Evolutionary conservation across 2,329 filamentous ascomycete species (phyloP), one percentile per base, ranked within the genome.

Genomic region (Ascochyta pisi): DNA sequence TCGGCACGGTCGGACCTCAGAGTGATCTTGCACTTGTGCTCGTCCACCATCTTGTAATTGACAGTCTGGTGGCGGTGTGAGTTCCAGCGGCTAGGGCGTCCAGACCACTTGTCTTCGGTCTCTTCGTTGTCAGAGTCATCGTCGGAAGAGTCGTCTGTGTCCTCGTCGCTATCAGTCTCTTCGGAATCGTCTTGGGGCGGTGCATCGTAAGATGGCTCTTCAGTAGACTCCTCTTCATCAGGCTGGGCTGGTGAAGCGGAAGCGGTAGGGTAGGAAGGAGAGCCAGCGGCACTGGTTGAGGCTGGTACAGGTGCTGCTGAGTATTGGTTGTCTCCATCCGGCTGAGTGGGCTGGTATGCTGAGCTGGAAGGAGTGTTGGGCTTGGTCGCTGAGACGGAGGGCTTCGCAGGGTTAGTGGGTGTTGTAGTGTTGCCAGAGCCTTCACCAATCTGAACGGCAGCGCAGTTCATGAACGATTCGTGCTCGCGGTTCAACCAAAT

Each of bases 401-500:
- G 59, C 24, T 54, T 37, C 10, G 62, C 50, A 39, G 54, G 41
- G 37, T 57, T 57, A 40, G 50, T 52, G 6, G 62, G 62, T 19
- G 57, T 51, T 39, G 48, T 59, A 42, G 48, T 59, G 43, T 63
- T 60, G 10, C 61, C 62, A 19, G 60, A 64, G 23, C 58, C 63
- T 22, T 61, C 65, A 6, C 67, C 68, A 52, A 82, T 81, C 6
- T 73, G 75, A 24, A 82, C 77, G 10, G 75, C 70, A 2, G 79
- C 77, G 47, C 80, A 82, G 49, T 77, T 77, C 74, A 78, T 78
- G 58, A 76, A 78, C 55, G 77, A 73, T 55, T 81, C 79, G 49
- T 78, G 70, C 64, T 81, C 79, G 24, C 80, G 76, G 49, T 82
- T 82, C 41, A 80, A 66, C 80, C 79, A 82, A 1, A 76, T 76